A percentile compares a stretch with the other conserved stretches of the same genome.
Evolutionary conservation across 345 rosid species (phyloP).

Genomic region (Pistacia vera): DNA sequence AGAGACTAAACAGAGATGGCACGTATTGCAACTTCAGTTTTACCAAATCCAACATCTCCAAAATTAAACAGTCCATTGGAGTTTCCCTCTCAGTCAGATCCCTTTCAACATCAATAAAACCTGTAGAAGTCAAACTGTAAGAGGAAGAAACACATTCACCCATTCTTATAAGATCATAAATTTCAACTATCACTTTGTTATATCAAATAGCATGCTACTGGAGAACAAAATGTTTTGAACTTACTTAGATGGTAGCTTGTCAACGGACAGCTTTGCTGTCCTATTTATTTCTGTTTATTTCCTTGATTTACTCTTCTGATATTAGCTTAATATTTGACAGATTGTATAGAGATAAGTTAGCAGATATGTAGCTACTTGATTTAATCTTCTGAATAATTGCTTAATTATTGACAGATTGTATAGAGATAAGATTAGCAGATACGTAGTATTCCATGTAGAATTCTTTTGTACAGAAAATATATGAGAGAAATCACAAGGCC

Average conservation of each 20-base stretch:
- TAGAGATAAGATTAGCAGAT: no score
- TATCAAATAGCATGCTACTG: neutral
- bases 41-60: slow-evolving; percentile 99
- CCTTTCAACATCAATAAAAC: slow-evolving; percentile 88
- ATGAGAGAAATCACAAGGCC: no score
- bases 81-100: slow-evolving; percentile 90
- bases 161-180: neutral
- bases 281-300: no score
- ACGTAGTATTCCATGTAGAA: no score
- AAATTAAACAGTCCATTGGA: slow-evolving; percentile 96
- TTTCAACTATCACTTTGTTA: neutral
- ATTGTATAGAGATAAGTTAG: no score
- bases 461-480: no score
- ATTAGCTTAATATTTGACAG: no score
- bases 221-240: neutral
- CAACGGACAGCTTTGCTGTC: no score
- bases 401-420: no score
- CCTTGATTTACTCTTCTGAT: no score
- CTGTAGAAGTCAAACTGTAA: slow-evolving; percentile 45
- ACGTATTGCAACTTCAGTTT: slow-evolving; percentile 95
- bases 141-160: slow-evolving; percentile 20
- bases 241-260: neutral
- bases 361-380: no score
- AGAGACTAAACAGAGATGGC: slow-evolving; percentile 87
- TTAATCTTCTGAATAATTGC: no score